A percentile compares a stretch with the other conserved stretches of the same genome.
phyloP scores from a whole-genome alignment of 257 asterid species.

The Solanum verrucosum region DNA sequence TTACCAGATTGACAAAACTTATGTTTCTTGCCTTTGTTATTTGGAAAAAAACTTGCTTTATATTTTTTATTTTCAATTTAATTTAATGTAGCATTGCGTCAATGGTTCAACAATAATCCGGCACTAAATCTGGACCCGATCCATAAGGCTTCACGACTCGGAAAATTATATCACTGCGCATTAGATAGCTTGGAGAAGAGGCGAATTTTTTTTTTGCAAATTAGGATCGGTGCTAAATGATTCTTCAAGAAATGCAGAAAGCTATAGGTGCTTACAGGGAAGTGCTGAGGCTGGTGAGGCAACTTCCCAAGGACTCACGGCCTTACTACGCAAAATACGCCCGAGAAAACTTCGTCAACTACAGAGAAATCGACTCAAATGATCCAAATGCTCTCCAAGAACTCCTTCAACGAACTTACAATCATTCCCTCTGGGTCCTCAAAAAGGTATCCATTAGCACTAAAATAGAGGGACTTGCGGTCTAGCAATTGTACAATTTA shows the following conservation, averaged over 20 bases:
- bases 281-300: slow-evolving; percentile 78
- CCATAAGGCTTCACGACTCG: neutral
- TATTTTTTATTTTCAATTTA: too few species aligned
- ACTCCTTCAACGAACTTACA: slow-evolving; percentile 67
- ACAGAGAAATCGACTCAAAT: slow-evolving; percentile 53
- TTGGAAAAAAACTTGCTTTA: too few species aligned
- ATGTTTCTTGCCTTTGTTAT: neutral
- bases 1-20: neutral
- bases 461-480: neutral
- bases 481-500: neutral
- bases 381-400: slow-evolving; percentile 44
- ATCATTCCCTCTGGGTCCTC: slow-evolving; percentile 78
- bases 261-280: slow-evolving; percentile 77
- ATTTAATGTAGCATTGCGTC: neutral
- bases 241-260: slow-evolving; percentile 47
- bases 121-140: neutral
- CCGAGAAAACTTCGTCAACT: slow-evolving; percentile 94
- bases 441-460: slow-evolving; percentile 32
- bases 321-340: slow-evolving; percentile 79
- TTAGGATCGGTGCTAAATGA: neutral
- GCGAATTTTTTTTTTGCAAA: neutral
- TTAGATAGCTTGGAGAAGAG: too few species aligned
- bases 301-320: slow-evolving; percentile 65
- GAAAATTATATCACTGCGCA: neutral
- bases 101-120: neutral